Conservation (phyloP, 345 rosid genomes). For the Arabis alpina region DNA sequence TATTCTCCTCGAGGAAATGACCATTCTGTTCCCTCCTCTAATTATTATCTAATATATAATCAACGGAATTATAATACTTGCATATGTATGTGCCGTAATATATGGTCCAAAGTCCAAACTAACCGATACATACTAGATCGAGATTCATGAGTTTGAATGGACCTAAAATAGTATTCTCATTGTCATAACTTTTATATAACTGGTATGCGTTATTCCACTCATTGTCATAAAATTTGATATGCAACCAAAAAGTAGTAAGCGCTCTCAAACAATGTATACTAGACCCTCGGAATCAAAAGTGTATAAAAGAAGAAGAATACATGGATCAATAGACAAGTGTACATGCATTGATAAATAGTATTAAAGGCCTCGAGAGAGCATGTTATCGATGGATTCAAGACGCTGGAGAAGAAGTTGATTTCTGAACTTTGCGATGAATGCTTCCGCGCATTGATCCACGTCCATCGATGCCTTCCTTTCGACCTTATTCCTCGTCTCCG, state of each 20-base stretch:
- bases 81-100: neutral
- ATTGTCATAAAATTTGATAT: too few species aligned
- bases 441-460: conserved; percentile 72
- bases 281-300: neutral
- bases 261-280: conserved; percentile 6
- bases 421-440: conserved; percentile 76
- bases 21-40: conserved; percentile 12
- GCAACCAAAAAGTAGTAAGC: neutral
- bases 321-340: conserved; percentile 1
- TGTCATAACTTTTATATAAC: too few species aligned
- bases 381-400: conserved; percentile 79
- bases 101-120: neutral
- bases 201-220: neutral
- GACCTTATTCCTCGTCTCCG: conserved; percentile 37
- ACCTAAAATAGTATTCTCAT: too few species aligned
- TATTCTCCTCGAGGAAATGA: conserved; percentile 28
- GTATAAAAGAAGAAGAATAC: neutral
- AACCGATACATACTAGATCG: neutral
- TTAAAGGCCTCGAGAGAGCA: conserved; percentile 60
- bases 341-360: conserved; percentile 1
- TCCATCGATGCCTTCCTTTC: conserved; percentile 66
- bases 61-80: conserved; percentile 1
- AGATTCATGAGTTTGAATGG: too few species aligned
- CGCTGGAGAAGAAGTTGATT: conserved; percentile 68
- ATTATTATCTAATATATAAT: neutral